Evolutionary conservation across 108 stramenopile genomes (phyloP), one percentile per base, ranked within the genome.

Genomic region (Cyclotella atomus): DNA sequence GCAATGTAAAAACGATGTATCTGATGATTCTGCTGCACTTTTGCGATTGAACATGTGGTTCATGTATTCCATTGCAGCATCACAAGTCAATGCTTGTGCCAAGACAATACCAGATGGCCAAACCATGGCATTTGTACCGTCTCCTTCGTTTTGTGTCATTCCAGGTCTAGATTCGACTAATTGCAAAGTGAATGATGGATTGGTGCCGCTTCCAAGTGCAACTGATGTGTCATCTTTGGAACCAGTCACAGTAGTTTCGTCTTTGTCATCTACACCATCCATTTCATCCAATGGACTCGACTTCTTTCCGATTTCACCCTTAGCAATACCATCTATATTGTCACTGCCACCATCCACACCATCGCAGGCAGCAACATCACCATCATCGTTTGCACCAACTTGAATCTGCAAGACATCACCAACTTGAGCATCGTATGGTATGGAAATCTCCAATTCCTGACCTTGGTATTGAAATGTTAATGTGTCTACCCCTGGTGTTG

Each of bases 341-440:
- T 29, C 56, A 0, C 57, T 65, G 7, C 35, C 38, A 24, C 9
- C 9, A 2, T 36, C 56, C 32, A 23, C 56, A 2, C 49, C 59
- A 30, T 59, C 41, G 33, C 3, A n/a, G n/a, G n/a, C 24, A 0
- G 2, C 35, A 36, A 16, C 32, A 49, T 27, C 50, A 3, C n/a
- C 21, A 41, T 24, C 36, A n/a, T n/a, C n/a, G n/a, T n/a, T n/a
- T 21, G 1, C 23, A 17, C 77, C 87, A 10, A 93, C 59, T 68
- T 89, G 83, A 16, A 93, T 79, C 56, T 75, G 38, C 75, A 93
- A 73, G 10, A 91, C 83, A 70, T 93, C 88, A 25, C 89, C 88
- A 24, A 79, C 45, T 20, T 59, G 8, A 3, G 87, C 76, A 33
- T 82, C 87, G 3, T 21, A 14, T 9, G 92, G 92, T 19, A 93